Percentiles rank a stretch among this genome's conserved stretches.
Conservation (phyloP, 371 early-diverging fungal species). For the Mucor piriformis region DNA sequence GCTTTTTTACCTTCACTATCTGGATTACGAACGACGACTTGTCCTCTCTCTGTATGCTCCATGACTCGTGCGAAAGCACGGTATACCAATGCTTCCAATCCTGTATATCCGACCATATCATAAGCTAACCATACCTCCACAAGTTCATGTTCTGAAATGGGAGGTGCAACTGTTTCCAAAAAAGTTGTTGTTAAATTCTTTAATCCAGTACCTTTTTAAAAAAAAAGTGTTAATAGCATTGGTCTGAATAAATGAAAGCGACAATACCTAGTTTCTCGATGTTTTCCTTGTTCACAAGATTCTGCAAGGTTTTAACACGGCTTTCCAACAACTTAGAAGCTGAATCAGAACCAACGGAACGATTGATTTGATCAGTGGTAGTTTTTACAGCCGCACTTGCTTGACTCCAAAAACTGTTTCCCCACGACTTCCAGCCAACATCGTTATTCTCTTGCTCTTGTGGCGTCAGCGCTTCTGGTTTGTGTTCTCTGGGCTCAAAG, state of each 20-base stretch:
- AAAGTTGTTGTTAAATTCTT: slow-evolving; percentile 43
- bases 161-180: slow-evolving; percentile 67
- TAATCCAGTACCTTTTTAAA: slow-evolving; percentile 35
- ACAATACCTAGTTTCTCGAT: slow-evolving; percentile 55
- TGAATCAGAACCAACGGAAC: slow-evolving; percentile 28
- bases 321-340: slow-evolving; percentile 61
- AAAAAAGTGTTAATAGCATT: not conserved
- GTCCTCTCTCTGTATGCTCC: slow-evolving; percentile 72
- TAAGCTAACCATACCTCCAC: slow-evolving; percentile 69
- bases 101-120: slow-evolving; percentile 65
- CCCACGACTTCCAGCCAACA: slow-evolving; percentile 52
- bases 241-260: not conserved
- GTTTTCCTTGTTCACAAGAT: slow-evolving; percentile 63
- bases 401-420: slow-evolving; percentile 52
- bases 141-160: slow-evolving; percentile 69
- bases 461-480: not conserved
- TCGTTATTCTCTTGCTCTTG: not conserved
- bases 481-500: not conserved
- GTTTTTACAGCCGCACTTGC: slow-evolving; percentile 56
- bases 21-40: slow-evolving; percentile 63
- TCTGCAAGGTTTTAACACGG: slow-evolving; percentile 54
- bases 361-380: slow-evolving; percentile 53
- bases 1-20: slow-evolving; percentile 34
- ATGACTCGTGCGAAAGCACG: slow-evolving; percentile 67
- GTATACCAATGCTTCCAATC: slow-evolving; percentile 62